phyloP scores from a whole-genome alignment of 2,329 filamentous ascomycete species.

The Colletotrichum sp. region DNA sequence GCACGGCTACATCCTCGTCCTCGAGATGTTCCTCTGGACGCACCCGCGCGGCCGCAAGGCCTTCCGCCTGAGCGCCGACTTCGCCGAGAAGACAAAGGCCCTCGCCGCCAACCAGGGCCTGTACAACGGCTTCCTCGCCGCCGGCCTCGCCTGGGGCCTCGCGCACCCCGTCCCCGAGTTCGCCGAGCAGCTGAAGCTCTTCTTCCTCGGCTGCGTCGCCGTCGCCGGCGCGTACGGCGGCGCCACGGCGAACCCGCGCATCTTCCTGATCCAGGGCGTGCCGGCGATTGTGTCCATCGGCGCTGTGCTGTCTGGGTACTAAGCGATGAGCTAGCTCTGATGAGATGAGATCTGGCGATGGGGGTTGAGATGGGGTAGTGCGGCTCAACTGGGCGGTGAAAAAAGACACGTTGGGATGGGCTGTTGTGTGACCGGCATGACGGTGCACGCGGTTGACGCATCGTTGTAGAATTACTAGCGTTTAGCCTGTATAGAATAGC shows the following conservation, averaged over 20 bases:
- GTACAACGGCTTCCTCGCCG: slow-evolving; percentile 59
- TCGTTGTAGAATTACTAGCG: not conserved
- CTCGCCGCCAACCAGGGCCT: slow-evolving; percentile 57
- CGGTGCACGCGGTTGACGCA: not conserved
- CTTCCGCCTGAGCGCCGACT: slow-evolving; percentile 49
- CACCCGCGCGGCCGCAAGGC: slow-evolving; percentile 47
- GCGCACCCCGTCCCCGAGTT: slow-evolving; percentile 48
- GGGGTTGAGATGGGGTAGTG: not conserved
- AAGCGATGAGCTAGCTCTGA: not conserved
- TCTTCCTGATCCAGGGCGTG: slow-evolving; percentile 48
- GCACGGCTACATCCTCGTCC: slow-evolving; percentile 53
- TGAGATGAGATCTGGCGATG: not conserved
- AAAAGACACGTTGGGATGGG: not conserved
- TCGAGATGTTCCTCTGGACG: slow-evolving; percentile 58
- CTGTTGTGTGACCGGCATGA: not conserved
- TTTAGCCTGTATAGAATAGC: not conserved
- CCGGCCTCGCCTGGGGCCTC: slow-evolving; percentile 52
- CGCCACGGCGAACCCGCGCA: slow-evolving; percentile 42
- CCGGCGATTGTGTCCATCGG: slow-evolving; percentile 36
- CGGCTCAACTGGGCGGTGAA: not conserved
- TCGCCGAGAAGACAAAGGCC: slow-evolving; percentile 47
- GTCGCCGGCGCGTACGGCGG: slow-evolving; percentile 52
- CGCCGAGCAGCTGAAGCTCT: slow-evolving; percentile 47
- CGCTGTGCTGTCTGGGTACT: slow-evolving; percentile 30
- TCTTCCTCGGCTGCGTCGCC: slow-evolving; percentile 50